phyloP scores from a whole-genome alignment of 2,329 filamentous ascomycete genomes.

The Shiraia sp. region DNA sequence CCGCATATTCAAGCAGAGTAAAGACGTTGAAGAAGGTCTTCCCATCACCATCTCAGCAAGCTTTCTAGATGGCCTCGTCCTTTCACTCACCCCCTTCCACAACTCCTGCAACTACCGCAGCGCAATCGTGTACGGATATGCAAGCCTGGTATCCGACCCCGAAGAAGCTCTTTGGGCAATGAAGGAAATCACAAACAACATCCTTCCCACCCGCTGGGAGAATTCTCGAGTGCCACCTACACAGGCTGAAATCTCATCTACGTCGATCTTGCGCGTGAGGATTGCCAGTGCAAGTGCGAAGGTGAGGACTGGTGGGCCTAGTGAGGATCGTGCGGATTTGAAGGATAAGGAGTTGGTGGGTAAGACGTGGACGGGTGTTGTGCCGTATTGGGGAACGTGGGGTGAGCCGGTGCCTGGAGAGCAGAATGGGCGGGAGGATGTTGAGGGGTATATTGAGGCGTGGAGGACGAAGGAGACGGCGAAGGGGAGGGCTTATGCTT shows the following conservation, averaged over 20 bases:
- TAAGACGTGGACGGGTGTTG: constrained; percentile 41
- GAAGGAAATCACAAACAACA: constrained; percentile 37
- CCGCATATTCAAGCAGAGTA: constrained; percentile 61
- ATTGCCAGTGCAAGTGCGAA: constrained; percentile 40
- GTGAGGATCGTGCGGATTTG: constrained; percentile 39
- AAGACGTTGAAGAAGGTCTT: constrained; percentile 31
- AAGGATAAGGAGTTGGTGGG: constrained; percentile 26
- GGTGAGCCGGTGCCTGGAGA: constrained; percentile 34
- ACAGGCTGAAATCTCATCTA: constrained; percentile 30
- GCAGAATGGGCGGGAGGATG: constrained; percentile 51
- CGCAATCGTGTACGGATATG: constrained; percentile 36
- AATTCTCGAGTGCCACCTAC: constrained; percentile 35
- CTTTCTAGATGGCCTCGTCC: constrained; percentile 39
- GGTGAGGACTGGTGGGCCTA: constrained; percentile 36
- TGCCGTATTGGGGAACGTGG: constrained; percentile 40
- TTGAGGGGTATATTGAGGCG: constrained; percentile 65
- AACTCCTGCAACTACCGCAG: constrained; percentile 44
- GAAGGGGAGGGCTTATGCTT: constrained; percentile 25
- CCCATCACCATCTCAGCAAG: constrained; percentile 35
- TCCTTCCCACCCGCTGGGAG: constrained; percentile 38
- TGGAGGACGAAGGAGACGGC: constrained; percentile 33
- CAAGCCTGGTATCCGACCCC: constrained; percentile 23
- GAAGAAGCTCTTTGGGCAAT: constrained; percentile 36
- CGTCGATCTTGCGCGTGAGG: constrained; percentile 32
- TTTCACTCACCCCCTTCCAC: constrained; percentile 41